Conservation (phyloP, 257 asterid genomes). For the Hygrophila difformis region DNA sequence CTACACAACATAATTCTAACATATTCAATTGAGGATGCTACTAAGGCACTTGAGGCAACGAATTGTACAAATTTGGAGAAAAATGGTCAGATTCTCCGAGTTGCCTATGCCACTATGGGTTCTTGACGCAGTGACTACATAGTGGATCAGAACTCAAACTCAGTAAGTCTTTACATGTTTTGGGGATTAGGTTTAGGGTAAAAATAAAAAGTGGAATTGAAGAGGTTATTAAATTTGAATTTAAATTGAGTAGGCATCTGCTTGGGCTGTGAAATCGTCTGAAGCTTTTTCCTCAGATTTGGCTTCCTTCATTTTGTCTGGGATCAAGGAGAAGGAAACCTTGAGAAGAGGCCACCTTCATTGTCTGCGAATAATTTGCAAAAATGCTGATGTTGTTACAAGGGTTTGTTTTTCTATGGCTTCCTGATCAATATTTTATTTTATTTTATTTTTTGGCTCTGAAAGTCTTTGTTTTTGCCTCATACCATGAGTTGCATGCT, state of each 20-base stretch:
- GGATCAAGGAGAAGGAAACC: constrained; percentile 89
- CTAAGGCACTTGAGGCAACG: constrained; percentile 90
- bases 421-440: constrained; percentile 4
- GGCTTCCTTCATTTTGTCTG: constrained; percentile 56
- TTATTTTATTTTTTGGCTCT: constrained; percentile 4
- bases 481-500: constrained; percentile 14
- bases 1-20: too few relatives aligned
- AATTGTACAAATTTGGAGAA: constrained; percentile 86
- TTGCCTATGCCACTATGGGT: constrained; percentile 96
- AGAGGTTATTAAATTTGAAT: constrained; percentile 78
- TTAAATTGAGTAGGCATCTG: constrained; percentile 66
- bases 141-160: too few relatives aligned
- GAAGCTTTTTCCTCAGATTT: constrained; percentile 51
- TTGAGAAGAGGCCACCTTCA: constrained; percentile 90
- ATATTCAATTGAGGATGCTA: constrained; percentile 72
- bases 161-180: too few relatives aligned
- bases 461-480: constrained; percentile 11
- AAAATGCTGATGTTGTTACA: constrained; percentile 59
- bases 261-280: constrained; percentile 75
- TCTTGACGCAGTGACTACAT: too few relatives aligned
- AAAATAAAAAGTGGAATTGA: too few relatives aligned
- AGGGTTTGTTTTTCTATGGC: constrained; percentile 34
- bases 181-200: too few relatives aligned
- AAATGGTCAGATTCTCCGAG: constrained; percentile 98
- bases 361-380: constrained; percentile 56